Conservation (phyloP, 805 yeast genomes). For the Starmerella bacillaris region DNA sequence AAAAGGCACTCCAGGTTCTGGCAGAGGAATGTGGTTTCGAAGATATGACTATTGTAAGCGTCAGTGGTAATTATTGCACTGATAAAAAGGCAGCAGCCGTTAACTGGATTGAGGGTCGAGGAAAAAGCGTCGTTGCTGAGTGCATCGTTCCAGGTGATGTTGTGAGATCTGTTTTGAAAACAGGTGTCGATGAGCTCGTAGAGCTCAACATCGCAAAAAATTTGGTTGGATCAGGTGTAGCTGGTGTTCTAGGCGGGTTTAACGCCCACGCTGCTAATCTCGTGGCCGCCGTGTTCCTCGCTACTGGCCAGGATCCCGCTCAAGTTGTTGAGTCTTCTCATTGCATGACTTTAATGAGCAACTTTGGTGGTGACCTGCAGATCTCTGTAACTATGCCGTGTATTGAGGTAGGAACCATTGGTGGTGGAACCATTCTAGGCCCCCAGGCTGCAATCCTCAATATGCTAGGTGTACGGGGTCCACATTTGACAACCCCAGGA, state of each 20-base stretch:
- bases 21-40: slow-evolving; percentile 75
- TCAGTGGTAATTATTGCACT: slow-evolving; percentile 93
- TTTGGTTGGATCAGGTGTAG: slow-evolving; percentile 92
- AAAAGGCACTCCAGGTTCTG: slow-evolving; percentile 67
- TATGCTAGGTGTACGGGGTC: slow-evolving; percentile 84
- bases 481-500: slow-evolving; percentile 86
- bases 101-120: slow-evolving; percentile 99
- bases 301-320: slow-evolving; percentile 99
- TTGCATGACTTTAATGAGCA: slow-evolving; percentile 90
- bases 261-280: slow-evolving; percentile 96
- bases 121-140: slow-evolving; percentile 93
- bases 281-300: slow-evolving; percentile 83
- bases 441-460: slow-evolving; percentile 96
- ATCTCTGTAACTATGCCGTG: slow-evolving; percentile 99
- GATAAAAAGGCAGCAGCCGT: slow-evolving; percentile 97
- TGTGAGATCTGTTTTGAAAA: slow-evolving; percentile 68
- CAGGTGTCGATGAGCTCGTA: slow-evolving; percentile 81
- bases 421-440: slow-evolving; percentile 95
- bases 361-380: slow-evolving; percentile 59
- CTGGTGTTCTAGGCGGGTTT: slow-evolving; percentile 95
- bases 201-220: slow-evolving; percentile 79
- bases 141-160: slow-evolving; percentile 71
- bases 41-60: slow-evolving; percentile 83
- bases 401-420: slow-evolving; percentile 96
- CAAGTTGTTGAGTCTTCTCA: slow-evolving; percentile 95